Evolutionary conservation across 352 stramenopile species (phyloP).

Genomic region (Peronospora destructor): DNA sequence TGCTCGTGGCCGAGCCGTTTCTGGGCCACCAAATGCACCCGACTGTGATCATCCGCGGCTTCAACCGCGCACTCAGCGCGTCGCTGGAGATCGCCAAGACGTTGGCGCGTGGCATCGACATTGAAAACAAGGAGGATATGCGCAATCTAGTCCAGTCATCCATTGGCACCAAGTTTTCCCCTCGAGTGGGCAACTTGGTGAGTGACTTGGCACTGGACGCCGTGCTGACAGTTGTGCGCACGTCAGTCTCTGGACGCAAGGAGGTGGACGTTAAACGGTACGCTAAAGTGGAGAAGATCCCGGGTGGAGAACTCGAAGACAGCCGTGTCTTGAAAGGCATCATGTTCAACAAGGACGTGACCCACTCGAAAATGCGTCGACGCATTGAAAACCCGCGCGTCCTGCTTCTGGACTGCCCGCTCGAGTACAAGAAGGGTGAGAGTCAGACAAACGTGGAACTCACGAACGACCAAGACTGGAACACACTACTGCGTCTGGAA

Average conservation of each 20-base stretch:
- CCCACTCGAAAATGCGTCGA: slow-evolving; percentile 98
- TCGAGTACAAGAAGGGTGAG: slow-evolving; percentile 99
- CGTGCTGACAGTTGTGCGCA: slow-evolving; percentile 91
- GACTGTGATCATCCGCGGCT: slow-evolving; percentile 96
- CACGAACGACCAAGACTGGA: slow-evolving; percentile 97
- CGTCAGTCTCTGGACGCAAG: slow-evolving; percentile 80
- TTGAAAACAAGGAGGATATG: slow-evolving; percentile 93
- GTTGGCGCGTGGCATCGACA: slow-evolving; percentile 90
- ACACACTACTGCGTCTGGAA: slow-evolving; percentile 96
- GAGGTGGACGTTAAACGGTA: slow-evolving; percentile 99
- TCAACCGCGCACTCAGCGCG: slow-evolving; percentile 80
- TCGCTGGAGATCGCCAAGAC: slow-evolving; percentile 92
- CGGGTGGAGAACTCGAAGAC: slow-evolving; percentile 93
- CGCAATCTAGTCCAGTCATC: slow-evolving; percentile 93
- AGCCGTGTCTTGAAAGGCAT: slow-evolving; percentile 94
- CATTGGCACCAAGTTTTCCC: slow-evolving; percentile 98
- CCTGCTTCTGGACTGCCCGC: slow-evolving; percentile 96
- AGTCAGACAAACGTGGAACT: slow-evolving; percentile 97
- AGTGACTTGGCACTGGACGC: slow-evolving; percentile 96
- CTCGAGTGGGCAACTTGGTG: slow-evolving; percentile 93
- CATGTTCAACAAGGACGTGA: slow-evolving; percentile 99
- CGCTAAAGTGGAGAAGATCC: slow-evolving; percentile 99
- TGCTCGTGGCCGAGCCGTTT: slow-evolving; percentile 96
- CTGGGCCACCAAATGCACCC: slow-evolving; percentile 95
- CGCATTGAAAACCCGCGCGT: slow-evolving; percentile 98